Percentiles rank a stretch among this genome's conserved stretches.
phyloP scores from a whole-genome alignment of 129 eudicot species.

The Flaveria brownii region DNA sequence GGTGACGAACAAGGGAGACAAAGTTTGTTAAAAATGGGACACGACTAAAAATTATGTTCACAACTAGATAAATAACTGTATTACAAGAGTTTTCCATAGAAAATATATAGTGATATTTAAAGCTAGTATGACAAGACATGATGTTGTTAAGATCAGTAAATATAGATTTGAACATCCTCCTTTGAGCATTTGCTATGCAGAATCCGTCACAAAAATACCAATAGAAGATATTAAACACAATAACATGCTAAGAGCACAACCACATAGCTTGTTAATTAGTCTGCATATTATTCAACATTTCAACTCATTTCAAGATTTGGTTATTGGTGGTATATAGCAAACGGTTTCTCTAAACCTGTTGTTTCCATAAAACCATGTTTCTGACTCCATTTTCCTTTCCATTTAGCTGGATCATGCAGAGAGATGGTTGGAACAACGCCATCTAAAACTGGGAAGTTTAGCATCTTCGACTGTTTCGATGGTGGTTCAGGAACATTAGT shows the following conservation, averaged over 20 bases:
- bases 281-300: too few species aligned
- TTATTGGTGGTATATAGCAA: not conserved
- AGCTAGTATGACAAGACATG: not conserved
- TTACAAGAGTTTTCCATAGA: not conserved
- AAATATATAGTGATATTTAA: not conserved
- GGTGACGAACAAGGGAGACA: not conserved
- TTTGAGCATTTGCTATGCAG: not conserved
- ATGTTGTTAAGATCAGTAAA: too few species aligned
- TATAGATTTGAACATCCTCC: not conserved
- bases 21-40: too few species aligned
- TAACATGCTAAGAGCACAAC: not conserved
- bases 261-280: not conserved
- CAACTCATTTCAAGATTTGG: not conserved
- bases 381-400: slow-evolving; percentile 14
- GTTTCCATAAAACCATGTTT: not conserved
- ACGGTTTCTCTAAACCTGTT: not conserved
- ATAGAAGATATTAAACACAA: not conserved
- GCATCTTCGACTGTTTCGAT: slow-evolving; percentile 68
- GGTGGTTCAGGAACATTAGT: slow-evolving; percentile 73
- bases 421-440: slow-evolving; percentile 59
- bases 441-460: slow-evolving; percentile 57
- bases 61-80: too few species aligned
- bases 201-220: not conserved
- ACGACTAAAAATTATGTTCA: too few species aligned
- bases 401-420: slow-evolving; percentile 71